phyloP scores from a whole-genome alignment of 768 basidiomycete species.

The Chlorophyllum brunneum region DNA sequence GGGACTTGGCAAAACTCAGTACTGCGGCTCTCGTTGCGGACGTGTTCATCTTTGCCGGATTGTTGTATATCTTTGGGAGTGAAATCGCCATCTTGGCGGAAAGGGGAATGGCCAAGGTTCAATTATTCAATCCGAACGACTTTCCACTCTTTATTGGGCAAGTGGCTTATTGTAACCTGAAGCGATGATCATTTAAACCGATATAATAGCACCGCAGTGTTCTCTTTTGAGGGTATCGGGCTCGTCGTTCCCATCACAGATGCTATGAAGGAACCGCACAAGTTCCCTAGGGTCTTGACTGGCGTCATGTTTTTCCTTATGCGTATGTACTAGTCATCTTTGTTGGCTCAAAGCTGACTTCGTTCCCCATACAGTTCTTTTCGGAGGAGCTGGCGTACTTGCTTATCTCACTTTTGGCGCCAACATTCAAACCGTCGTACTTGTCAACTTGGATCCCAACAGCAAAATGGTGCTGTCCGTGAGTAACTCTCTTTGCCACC shows the following conservation, averaged over 20 bases:
- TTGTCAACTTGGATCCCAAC: slow-evolving; percentile 85
- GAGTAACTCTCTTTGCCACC: slow-evolving; percentile 24
- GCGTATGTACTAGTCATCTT: slow-evolving; percentile 35
- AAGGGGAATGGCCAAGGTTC: slow-evolving; percentile 73
- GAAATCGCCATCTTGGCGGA: slow-evolving; percentile 68
- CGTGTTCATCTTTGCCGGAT: slow-evolving; percentile 87
- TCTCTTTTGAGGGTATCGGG: slow-evolving; percentile 97
- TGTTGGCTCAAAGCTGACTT: neutral
- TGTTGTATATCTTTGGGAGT: slow-evolving; percentile 84
- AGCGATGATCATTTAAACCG: slow-evolving; percentile 8
- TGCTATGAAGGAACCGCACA: slow-evolving; percentile 92
- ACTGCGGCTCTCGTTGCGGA: slow-evolving; percentile 91
- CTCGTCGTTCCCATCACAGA: slow-evolving; percentile 97
- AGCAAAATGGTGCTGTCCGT: slow-evolving; percentile 88
- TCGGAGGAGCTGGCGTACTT: slow-evolving; percentile 83
- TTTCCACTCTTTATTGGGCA: slow-evolving; percentile 93
- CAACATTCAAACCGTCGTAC: slow-evolving; percentile 86
- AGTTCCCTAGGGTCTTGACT: slow-evolving; percentile 85
- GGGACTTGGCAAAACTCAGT: slow-evolving; percentile 93
- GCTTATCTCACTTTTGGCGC: slow-evolving; percentile 88
- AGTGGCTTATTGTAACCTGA: slow-evolving; percentile 21
- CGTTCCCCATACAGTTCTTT: slow-evolving; percentile 51
- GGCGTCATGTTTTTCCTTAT: slow-evolving; percentile 89
- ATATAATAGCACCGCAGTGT: slow-evolving; percentile 79
- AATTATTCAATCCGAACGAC: slow-evolving; percentile 83